phyloP scores from a whole-genome alignment of 176 grass and related monocot species.

The Rhynchospora breviuscula region DNA sequence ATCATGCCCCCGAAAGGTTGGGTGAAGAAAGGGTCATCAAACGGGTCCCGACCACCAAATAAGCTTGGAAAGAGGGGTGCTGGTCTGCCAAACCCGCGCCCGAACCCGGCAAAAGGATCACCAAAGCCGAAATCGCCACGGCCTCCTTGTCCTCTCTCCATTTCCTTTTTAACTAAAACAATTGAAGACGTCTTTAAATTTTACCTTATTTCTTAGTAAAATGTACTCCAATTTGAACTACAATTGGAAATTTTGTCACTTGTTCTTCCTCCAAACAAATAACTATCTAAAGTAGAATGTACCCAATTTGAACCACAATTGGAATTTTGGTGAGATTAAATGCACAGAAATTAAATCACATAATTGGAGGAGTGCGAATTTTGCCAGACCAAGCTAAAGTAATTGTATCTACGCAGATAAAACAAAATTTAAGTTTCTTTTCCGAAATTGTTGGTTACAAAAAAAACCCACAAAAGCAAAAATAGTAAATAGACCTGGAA shows the following conservation, averaged over 20 bases:
- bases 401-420: neutral
- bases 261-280: neutral
- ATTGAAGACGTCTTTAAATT: neutral
- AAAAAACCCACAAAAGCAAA: neutral
- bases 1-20: constrained; percentile 60
- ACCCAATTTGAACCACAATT: neutral
- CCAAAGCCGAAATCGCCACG: constrained; percentile 39
- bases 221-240: neutral
- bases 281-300: neutral
- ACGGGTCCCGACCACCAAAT: constrained; percentile 78
- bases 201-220: neutral
- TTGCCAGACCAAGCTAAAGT: neutral
- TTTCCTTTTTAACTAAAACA: constrained; percentile 21
- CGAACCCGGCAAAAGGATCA: constrained; percentile 59
- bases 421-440: neutral
- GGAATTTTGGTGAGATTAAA: constrained; percentile 4
- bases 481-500: constrained; percentile 13
- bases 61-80: constrained; percentile 46
- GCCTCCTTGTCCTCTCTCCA: constrained; percentile 64
- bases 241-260: neutral
- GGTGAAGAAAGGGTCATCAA: constrained; percentile 86
- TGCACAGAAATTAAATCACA: neutral
- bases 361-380: neutral
- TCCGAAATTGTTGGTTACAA: neutral
- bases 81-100: constrained; percentile 33